Conservation (phyloP, 176 grass and related monocot species). For the Carex parvula region DNA sequence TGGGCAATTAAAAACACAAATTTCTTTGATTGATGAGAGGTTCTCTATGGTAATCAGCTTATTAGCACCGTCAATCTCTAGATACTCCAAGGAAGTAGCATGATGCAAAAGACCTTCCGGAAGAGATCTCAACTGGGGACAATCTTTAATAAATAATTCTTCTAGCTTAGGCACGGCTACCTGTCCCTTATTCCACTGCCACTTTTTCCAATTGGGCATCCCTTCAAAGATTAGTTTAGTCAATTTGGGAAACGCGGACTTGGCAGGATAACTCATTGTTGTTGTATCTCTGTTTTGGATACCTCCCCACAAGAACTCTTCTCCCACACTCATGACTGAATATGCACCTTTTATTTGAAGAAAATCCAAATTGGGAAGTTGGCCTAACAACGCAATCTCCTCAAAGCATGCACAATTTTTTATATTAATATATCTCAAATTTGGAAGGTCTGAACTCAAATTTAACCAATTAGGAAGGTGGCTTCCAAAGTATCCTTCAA, state of each 20-base stretch:
- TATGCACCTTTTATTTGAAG: background rate
- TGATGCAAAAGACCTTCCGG: background rate
- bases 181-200: background rate
- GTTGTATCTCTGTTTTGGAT: background rate
- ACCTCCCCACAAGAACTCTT: background rate
- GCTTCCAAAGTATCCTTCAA: background rate
- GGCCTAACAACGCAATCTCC: background rate
- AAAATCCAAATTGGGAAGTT: background rate
- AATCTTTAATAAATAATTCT: background rate
- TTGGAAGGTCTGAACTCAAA: background rate
- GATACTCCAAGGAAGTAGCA: background rate
- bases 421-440: background rate
- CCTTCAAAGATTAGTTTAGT: background rate
- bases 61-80: background rate
- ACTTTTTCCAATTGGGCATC: slow-evolving; percentile 2
- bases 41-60: too few relatives aligned
- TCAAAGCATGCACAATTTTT: background rate
- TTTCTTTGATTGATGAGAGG: too few relatives aligned
- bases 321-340: background rate
- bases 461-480: background rate
- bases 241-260: background rate
- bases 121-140: background rate
- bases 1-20: too few relatives aligned
- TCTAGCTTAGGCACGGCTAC: background rate
- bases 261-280: too few relatives aligned